phyloP scores from a whole-genome alignment of 805 yeast species.

The Metschnikowia gelsemii region DNA sequence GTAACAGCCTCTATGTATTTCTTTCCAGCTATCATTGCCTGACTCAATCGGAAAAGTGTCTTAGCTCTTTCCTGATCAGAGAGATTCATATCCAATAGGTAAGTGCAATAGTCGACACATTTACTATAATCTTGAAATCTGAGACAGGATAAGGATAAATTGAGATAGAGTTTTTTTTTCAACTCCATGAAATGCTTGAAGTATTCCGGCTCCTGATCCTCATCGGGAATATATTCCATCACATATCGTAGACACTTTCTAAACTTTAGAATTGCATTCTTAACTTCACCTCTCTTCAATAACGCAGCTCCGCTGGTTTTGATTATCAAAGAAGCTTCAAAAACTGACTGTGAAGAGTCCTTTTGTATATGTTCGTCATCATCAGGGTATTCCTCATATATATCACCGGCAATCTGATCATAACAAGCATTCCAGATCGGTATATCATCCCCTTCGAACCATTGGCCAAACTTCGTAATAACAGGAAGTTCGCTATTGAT shows the following conservation, averaged over 20 bases:
- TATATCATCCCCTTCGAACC: conserved; percentile 51
- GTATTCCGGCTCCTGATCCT: conserved; percentile 57
- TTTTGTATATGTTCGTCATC: conserved; percentile 61
- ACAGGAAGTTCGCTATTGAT: conserved; percentile 41
- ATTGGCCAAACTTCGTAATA: conserved; percentile 60
- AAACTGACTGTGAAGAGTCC: conserved; percentile 55
- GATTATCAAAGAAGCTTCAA: conserved; percentile 50
- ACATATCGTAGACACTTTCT: conserved; percentile 65
- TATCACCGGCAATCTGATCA: conserved; percentile 62
- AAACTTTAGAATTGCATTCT: conserved; percentile 62
- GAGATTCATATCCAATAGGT: conserved; percentile 51
- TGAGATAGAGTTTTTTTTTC: conserved; percentile 55
- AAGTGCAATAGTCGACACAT: conserved; percentile 55
- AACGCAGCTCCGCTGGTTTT: conserved; percentile 66
- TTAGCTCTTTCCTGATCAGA: conserved; percentile 50
- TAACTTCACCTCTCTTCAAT: conserved; percentile 50
- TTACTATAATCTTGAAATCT: conserved; percentile 49
- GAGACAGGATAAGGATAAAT: conserved; percentile 55
- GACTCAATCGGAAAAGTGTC: conserved; percentile 56
- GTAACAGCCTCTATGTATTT: conserved; percentile 50
- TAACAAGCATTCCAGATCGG: conserved; percentile 67
- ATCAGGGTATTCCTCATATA: conserved; percentile 75
- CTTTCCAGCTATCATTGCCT: conserved; percentile 41
- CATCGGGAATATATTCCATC: conserved; percentile 71
- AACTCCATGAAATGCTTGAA: conserved; percentile 48